Conservation (phyloP, 495 filamentous ascomycete species). For the Podospora pseudocomata region DNA sequence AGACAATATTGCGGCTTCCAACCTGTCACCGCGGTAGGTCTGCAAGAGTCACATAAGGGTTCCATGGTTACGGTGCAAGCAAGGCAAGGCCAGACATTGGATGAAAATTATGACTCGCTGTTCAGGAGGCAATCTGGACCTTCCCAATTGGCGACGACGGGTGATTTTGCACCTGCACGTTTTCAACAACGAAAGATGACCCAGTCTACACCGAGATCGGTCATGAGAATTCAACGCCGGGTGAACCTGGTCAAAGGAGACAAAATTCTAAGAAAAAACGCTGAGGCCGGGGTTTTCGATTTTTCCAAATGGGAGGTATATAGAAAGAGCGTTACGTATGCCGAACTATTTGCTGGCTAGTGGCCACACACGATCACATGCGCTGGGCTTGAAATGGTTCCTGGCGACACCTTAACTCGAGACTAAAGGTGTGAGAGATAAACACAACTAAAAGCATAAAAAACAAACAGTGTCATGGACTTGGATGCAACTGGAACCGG, state of each 20-base stretch:
- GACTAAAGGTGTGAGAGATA: not conserved
- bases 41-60: not conserved
- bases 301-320: not conserved
- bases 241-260: not conserved
- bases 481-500: not conserved
- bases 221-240: not conserved
- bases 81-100: conserved; percentile 5
- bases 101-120: conserved; percentile 1
- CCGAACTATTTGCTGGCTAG: not conserved
- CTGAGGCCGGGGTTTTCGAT: not conserved
- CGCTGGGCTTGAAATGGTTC: too few species aligned
- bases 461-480: not conserved
- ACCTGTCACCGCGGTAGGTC: not conserved
- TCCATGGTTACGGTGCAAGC: not conserved
- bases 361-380: not conserved
- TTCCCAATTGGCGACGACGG: not conserved
- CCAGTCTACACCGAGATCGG: not conserved
- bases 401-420: not conserved
- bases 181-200: not conserved
- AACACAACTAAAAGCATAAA: too few species aligned
- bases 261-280: not conserved
- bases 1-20: not conserved
- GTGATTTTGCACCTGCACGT: not conserved
- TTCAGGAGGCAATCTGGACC: not conserved
- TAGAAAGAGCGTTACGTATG: not conserved